These are phyloP conservation scores for Epichloe coenophiala DNA, from an alignment of 2,329 filamentous ascomycete species.

Conservation along the genomic window DNA sequence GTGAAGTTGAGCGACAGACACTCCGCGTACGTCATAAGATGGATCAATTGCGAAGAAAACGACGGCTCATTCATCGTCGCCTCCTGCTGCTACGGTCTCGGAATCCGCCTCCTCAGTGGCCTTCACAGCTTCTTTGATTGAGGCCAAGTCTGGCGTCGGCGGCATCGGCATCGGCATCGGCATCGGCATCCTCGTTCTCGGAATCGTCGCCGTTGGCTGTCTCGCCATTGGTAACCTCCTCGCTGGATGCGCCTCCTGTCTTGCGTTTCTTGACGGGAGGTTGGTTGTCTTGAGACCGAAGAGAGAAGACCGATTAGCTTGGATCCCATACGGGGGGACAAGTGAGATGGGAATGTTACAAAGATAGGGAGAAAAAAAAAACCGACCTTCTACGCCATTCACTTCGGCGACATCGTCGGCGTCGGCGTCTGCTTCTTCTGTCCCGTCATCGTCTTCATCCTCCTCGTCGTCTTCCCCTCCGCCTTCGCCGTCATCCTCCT, in stretches of 20 bases:
- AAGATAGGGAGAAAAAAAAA: neutral
- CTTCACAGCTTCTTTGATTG: slow-evolving; percentile 17
- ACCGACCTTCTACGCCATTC: slow-evolving; percentile 24
- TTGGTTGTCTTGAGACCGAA: slow-evolving; percentile 17
- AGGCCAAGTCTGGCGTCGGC: slow-evolving; percentile 10
- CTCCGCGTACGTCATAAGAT: neutral
- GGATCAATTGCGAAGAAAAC: neutral
- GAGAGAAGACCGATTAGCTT: neutral
- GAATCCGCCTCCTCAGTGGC: slow-evolving; percentile 11
- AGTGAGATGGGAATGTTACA: neutral
- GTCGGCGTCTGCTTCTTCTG: slow-evolving; percentile 8
- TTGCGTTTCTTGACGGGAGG: slow-evolving; percentile 40
- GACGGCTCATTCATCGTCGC: slow-evolving; percentile 14
- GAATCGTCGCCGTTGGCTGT: slow-evolving; percentile 19
- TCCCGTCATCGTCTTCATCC: slow-evolving; percentile 8
- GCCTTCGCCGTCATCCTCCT: slow-evolving; percentile 22
- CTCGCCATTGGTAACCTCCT: slow-evolving; percentile 20
- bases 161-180: slow-evolving; percentile 2
- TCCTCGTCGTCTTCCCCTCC: slow-evolving; percentile 13
- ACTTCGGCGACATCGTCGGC: slow-evolving; percentile 7
- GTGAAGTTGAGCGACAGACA: neutral
- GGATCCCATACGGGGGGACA: neutral
- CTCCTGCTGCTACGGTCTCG: slow-evolving; percentile 16
- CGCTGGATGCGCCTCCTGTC: slow-evolving; percentile 22
- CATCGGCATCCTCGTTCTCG: slow-evolving; percentile 18